These are phyloP conservation scores for Talaromyces stipitatus DNA, from an alignment of 495 filamentous ascomycete genomes.

Conservation along the genomic window DNA sequence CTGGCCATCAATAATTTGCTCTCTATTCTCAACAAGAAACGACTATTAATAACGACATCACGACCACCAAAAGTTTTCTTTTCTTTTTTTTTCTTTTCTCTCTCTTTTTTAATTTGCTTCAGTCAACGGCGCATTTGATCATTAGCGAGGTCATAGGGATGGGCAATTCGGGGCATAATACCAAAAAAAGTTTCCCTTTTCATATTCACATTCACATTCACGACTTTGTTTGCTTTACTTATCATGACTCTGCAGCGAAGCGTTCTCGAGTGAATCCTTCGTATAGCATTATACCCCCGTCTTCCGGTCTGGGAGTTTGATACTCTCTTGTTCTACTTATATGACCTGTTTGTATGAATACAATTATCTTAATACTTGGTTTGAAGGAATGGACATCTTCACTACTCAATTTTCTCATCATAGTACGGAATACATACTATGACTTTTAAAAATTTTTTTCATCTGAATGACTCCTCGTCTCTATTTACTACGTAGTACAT, in stretches of 20 bases:
- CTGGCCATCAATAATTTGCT: background rate
- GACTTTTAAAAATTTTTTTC: background rate
- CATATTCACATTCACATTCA: background rate
- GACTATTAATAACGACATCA: slow-evolving; percentile 7
- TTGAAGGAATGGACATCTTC: background rate
- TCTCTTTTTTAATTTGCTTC: too few relatives aligned
- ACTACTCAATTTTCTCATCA: background rate
- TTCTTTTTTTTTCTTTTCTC: background rate
- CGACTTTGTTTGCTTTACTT: background rate
- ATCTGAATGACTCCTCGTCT: too few relatives aligned
- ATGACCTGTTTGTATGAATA: background rate
- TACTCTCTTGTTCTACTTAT: background rate
- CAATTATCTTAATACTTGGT: background rate
- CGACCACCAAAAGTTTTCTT: slow-evolving; percentile 5
- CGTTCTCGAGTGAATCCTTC: slow-evolving; percentile 1
- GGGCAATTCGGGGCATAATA: background rate
- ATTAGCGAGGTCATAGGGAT: background rate
- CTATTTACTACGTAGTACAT: too few relatives aligned
- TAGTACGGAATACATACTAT: too few relatives aligned
- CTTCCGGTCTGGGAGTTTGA: background rate
- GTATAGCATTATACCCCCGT: background rate
- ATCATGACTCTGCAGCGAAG: background rate
- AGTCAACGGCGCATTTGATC: slow-evolving; percentile 3
- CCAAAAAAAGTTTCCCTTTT: slow-evolving; percentile 1
- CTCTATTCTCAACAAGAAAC: background rate